Evolutionary conservation across 75 land plant species (phyloP).

Genomic region (Sequoia sempervirens): DNA sequence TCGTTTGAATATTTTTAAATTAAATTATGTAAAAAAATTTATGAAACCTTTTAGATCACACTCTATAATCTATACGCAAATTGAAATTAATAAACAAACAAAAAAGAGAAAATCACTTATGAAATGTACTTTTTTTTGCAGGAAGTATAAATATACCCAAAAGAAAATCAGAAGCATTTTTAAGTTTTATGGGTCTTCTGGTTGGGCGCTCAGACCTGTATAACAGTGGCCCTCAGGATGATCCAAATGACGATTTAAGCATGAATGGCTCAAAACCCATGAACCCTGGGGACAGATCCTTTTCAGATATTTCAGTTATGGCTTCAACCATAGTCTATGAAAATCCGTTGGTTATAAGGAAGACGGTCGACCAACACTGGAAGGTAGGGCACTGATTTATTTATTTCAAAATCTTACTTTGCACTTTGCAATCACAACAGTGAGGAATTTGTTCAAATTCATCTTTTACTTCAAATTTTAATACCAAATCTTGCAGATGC

Average conservation of each 20-base stretch:
- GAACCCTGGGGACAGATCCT: background rate
- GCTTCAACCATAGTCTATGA: background rate
- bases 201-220: background rate
- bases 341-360: slow-evolving; percentile 5
- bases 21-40: too few relatives aligned
- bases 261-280: background rate
- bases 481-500: slow-evolving; percentile 45
- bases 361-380: background rate
- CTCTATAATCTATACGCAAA: too few relatives aligned
- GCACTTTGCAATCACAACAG: too few relatives aligned
- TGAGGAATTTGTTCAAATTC: too few relatives aligned
- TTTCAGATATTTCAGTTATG: background rate
- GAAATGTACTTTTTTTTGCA: too few relatives aligned
- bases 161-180: background rate
- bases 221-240: background rate
- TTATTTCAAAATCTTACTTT: too few relatives aligned
- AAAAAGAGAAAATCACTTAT: too few relatives aligned
- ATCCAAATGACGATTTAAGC: too few relatives aligned
- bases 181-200: background rate
- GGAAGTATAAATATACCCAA: background rate
- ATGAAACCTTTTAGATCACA: too few relatives aligned
- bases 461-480: background rate
- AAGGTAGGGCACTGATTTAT: background rate
- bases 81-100: too few relatives aligned
- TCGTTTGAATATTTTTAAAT: too few relatives aligned